Base-by-base conservation (phyloP, 768 basidiomycete genomes). In the Floccularia luteovirens region DNA sequence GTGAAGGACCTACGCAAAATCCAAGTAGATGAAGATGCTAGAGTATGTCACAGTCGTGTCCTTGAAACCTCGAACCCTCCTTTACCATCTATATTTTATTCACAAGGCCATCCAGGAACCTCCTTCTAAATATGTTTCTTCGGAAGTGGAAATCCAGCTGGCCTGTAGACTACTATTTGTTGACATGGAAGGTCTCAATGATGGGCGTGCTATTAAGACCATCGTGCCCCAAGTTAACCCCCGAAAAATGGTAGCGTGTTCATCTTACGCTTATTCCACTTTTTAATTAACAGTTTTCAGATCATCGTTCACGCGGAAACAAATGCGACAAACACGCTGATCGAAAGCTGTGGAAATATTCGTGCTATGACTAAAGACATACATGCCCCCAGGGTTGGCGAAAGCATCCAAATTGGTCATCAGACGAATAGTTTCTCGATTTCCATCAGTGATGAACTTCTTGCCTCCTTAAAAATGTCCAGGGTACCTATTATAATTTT, bases 211-310 rank as follows among this genome's bases (percentile, higher is more conserved):
- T 1, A 82, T 96, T 44, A 97, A 97, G 60, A 92, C 88, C 0
- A 96, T 99, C 47, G 82, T 98, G 3, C 90, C 94, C 2, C 90
- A 96, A 66, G 80, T 99, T 45, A 92, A 94, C 53, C 96, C 96
- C 22, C 75, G 96, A 14, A 93, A 92, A 69, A 81, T 98, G 79
- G 94, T 92, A 41, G 69, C 62, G 1, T 5, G 6, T 24, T 20
- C 22, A 4, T 42, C 21, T 20, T 5, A 24, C 33, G 31, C 13
- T 39, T 30, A 20, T 25, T 24, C 20, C n/a, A n/a, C n/a, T n/a
- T 20, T 14, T 38, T 46, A 13, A 50, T 20, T 13, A 27, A 36
- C 14, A 28, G 8, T 28, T 39, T 28, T 2, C 48, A 98, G 93
- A 90, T 97, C 44, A 70, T 99, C 34, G 87, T 99, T 5, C 84